These are phyloP conservation scores for Sporisorium scitamineum DNA, from an alignment of 1,284 basidiomycete species.

Conservation along the genomic window DNA sequence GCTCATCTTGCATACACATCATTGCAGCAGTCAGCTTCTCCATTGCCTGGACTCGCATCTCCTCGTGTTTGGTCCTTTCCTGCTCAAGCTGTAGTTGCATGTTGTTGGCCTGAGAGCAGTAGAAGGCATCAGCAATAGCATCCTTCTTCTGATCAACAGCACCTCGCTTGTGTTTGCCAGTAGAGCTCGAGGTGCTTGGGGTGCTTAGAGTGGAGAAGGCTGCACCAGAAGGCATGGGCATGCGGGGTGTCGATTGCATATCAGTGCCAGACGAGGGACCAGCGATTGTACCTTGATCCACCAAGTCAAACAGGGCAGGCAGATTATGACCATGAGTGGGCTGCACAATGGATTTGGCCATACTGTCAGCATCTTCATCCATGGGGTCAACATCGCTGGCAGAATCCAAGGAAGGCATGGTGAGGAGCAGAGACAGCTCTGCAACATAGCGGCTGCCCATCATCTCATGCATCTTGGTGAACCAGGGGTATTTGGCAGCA, in stretches of 20 bases:
- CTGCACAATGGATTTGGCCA: neutral
- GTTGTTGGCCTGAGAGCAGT: neutral
- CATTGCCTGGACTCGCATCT: neutral
- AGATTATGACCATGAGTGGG: too few relatives aligned
- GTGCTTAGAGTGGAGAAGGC: neutral
- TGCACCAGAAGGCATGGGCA: neutral
- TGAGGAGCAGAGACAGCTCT: neutral
- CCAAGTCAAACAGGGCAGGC: too few relatives aligned
- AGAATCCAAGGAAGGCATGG: neutral
- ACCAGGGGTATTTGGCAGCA: neutral
- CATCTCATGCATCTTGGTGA: slow-evolving; percentile 1
- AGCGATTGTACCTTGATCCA: too few relatives aligned
- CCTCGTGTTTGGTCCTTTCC: neutral
- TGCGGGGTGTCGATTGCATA: neutral
- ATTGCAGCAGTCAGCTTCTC: neutral
- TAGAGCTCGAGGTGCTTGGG: neutral
- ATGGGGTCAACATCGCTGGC: neutral
- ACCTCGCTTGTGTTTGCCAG: slow-evolving; percentile 1
- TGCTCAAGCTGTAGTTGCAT: neutral
- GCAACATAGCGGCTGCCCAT: neutral
- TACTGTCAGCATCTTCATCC: neutral
- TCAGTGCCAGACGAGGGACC: neutral
- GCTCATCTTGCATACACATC: neutral
- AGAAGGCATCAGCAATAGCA: neutral
- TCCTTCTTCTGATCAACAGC: neutral